Evolutionary conservation across 78 protist species (phyloP), one percentile per base, ranked within the genome.

Genomic region (Goniomonas avonlea): DNA sequence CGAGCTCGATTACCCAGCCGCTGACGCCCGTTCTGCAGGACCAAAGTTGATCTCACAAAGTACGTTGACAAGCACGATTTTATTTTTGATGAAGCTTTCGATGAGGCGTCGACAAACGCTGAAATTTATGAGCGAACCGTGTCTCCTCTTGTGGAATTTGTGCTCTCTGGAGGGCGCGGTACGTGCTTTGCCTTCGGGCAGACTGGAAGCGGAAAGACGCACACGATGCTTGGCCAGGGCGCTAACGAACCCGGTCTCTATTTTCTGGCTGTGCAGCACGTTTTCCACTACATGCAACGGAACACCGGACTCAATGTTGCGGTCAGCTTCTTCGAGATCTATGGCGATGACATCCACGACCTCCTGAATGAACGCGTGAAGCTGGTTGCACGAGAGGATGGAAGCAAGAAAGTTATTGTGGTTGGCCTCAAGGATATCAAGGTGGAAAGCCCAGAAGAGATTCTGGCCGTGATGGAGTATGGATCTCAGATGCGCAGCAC

Each of bases 111-210:
- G 4, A 27, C 37, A 63, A 92, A 92, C 43, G 82, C 77, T 69
- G 83, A 85, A 55, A 47, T 89, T 38, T 84, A 76, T 53, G 31
- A 20, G 58, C 35, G 80, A 34, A 78, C 83, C 48, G 79, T 79
- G 18, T 13, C 23, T 65, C 96, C 96, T 29, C 88, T 93, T 17
- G 89, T 93, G 5, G 81, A 85, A 23, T 48, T 82, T 58, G 73
- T 94, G 27, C 84, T 94, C 68, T 80, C 70, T 25, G 87, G 88
- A 13, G 95, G 92, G 17, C 83, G 76, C 47, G 98, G 94, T 18
- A 92, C 98, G 5, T 89, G 93, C 86, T 95, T 95, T 78, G 96
- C 96, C 23, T 95, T 91, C 78, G 98, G 98, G 7, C 98, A 95
- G 77, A 91, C 95, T 5, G 48, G 41, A 32, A 35, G 61, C 3